Evolutionary conservation across 2,329 filamentous ascomycete species (phyloP), one percentile per base, ranked within the genome.

Genomic region (Penicillium sp.): DNA sequence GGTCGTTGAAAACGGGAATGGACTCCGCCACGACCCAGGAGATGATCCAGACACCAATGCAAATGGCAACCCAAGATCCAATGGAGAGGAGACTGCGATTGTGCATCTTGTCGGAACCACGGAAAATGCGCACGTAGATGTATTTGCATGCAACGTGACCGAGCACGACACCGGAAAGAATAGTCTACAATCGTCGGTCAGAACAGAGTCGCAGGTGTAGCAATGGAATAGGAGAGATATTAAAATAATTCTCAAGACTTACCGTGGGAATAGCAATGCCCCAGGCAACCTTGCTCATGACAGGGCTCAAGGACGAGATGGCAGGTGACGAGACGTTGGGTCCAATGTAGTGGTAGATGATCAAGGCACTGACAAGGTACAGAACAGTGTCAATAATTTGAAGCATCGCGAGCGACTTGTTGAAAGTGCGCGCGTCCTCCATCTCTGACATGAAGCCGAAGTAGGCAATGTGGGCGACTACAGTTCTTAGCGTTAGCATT

Each of bases 111-210:
- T 84, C 80, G 6, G 84, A 86, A 62, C 84, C 82, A 37, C 81
- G 79, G 78, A 89, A 90, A 6, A 88, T 71, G 25, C 88, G 83
- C 2, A 85, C 79, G 70, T 89, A 91, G 55, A 90, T 80, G 65
- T 88, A 88, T 70, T 89, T 89, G 48, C 81, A 82, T 0, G 85
- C 86, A 1, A 91, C 86, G 58, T 88, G 85, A 4, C 84, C 87
- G 68, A 89, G 86, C 58, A 91, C 87, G 13, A 90, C 87, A 49
- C 88, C 89, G 0, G 88, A 87, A 52, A 91, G 84, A 33, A 91
- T 79, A 58, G 90, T 90, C 74, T 76, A 40, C 13, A 35, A 38
- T 30, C 0, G 38, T 54, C n/a, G 33, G 52, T 54, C 38, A 54
- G 52, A 30, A 16, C 1, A 28, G 11, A 7, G 10, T 13, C 35